Evolutionary conservation across 2,329 filamentous ascomycete genomes (phyloP).

Genomic region (Verticillium nubilum): DNA sequence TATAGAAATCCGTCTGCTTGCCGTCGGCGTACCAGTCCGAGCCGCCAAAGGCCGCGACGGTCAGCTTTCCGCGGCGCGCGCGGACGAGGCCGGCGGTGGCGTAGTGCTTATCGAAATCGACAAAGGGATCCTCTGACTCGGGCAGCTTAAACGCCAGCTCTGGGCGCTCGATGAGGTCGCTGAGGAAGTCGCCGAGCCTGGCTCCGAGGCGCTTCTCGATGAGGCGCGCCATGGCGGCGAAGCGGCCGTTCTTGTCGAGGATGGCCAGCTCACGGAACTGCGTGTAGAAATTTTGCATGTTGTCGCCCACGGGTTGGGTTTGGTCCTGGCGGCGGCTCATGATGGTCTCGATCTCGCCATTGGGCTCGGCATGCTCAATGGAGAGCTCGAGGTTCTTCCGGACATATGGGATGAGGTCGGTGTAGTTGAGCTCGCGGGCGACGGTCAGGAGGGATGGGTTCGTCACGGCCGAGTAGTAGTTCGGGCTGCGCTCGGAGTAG

Average conservation of each 20-base stretch:
- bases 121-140: constrained; percentile 9
- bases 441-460: constrained; percentile 14
- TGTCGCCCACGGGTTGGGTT: constrained; percentile 6
- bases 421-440: constrained; percentile 11
- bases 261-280: constrained; percentile 13
- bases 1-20: constrained; percentile 10
- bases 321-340: constrained; percentile 14
- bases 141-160: constrained; percentile 9
- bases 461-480: constrained; percentile 13
- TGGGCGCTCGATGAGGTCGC: constrained; percentile 11
- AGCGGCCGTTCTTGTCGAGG: constrained; percentile 9
- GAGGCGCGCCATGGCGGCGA: constrained; percentile 13
- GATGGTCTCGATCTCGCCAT: constrained; percentile 14
- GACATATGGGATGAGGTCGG: constrained; percentile 10
- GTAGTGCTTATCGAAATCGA: constrained; percentile 12
- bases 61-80: constrained; percentile 11
- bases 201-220: constrained; percentile 7
- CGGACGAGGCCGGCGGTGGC: constrained; percentile 7
- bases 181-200: constrained; percentile 13
- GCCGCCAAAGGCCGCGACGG: constrained; percentile 11
- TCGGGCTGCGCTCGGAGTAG: constrained; percentile 14
- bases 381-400: constrained; percentile 13
- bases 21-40: constrained; percentile 12
- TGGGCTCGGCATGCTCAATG: constrained; percentile 11
- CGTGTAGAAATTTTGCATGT: constrained; percentile 12